A percentile compares a stretch with the other conserved stretches of the same genome.
Evolutionary conservation across 306 rosid species (phyloP).

Genomic region (Benincasa hispida): DNA sequence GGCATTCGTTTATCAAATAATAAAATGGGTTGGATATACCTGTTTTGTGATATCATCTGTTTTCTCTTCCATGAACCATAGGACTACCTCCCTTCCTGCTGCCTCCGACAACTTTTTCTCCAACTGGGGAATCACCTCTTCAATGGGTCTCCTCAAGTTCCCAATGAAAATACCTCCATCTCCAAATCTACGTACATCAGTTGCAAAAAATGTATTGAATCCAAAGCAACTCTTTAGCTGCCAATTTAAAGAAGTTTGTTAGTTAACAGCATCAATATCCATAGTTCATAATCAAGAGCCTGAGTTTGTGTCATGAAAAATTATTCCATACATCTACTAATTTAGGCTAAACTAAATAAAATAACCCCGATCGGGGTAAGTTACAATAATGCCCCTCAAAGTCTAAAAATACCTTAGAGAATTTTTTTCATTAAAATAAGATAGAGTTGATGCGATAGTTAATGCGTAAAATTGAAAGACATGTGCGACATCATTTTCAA

Average conservation of each 20-base stretch:
- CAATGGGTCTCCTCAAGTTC: slow-evolving; percentile 78
- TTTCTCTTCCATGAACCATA: slow-evolving; percentile 91
- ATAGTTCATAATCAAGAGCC: background rate
- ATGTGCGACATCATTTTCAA: too few species aligned
- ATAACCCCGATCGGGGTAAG: too few species aligned
- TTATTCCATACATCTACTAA: background rate
- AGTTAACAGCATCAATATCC: background rate
- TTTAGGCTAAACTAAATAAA: too few species aligned
- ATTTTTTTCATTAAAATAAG: too few species aligned
- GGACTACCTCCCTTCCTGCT: slow-evolving; percentile 64
- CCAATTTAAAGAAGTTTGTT: slow-evolving; percentile 7
- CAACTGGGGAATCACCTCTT: slow-evolving; percentile 75
- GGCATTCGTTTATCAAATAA: too few species aligned
- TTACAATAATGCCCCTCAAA: too few species aligned
- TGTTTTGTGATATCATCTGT: slow-evolving; percentile 68
- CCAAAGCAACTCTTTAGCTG: slow-evolving; percentile 86
- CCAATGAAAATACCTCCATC: slow-evolving; percentile 94
- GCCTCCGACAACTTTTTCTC: slow-evolving; percentile 77
- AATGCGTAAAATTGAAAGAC: too few species aligned
- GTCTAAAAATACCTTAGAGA: too few species aligned
- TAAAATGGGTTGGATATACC: slow-evolving; percentile 21
- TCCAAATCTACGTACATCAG: slow-evolving; percentile 89
- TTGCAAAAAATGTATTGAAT: slow-evolving; percentile 73
- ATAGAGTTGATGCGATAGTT: too few species aligned
- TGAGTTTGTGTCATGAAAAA: background rate